Percentiles rank a stretch among this genome's conserved stretches.
phyloP scores from a whole-genome alignment of 2,329 filamentous ascomycete species.

The Sporothrix brasiliensis region DNA sequence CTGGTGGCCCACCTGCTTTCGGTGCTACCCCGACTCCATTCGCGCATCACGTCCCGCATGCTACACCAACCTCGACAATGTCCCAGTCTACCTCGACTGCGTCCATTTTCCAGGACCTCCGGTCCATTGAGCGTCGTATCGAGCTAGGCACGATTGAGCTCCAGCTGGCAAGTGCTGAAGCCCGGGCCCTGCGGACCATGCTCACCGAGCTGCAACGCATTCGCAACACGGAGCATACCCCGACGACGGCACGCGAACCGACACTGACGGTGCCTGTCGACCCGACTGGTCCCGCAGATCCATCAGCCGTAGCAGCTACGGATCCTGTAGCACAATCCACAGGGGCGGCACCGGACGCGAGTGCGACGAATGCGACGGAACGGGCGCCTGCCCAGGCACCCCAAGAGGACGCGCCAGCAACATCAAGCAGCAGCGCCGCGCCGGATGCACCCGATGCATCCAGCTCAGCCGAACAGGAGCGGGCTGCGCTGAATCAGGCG shows the following conservation, averaged over 20 bases:
- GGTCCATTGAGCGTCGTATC: constrained; percentile 69
- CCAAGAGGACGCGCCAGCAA: neutral
- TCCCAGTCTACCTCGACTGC: constrained; percentile 35
- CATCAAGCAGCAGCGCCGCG: neutral
- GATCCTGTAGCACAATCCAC: neutral
- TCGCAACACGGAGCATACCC: constrained; percentile 47
- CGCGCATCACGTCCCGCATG: neutral
- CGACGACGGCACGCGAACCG: neutral
- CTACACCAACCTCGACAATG: neutral
- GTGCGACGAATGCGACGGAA: neutral
- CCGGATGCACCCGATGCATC: neutral
- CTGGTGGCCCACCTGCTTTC: neutral
- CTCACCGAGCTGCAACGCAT: constrained; percentile 69
- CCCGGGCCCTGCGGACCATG: constrained; percentile 68
- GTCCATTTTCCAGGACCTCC: constrained; percentile 62
- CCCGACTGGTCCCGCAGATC: neutral
- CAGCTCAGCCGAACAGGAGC: constrained; percentile 41
- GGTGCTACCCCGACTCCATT: neutral
- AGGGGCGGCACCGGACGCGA: neutral
- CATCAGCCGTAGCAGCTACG: neutral
- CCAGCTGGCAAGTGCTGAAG: constrained; percentile 66
- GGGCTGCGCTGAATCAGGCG: neutral
- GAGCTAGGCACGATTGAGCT: constrained; percentile 64
- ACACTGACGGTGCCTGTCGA: neutral
- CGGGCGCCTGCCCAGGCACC: neutral